Evolutionary conservation across 331 rosid species (phyloP).

Genomic region (Rhamnella rubrinervis): DNA sequence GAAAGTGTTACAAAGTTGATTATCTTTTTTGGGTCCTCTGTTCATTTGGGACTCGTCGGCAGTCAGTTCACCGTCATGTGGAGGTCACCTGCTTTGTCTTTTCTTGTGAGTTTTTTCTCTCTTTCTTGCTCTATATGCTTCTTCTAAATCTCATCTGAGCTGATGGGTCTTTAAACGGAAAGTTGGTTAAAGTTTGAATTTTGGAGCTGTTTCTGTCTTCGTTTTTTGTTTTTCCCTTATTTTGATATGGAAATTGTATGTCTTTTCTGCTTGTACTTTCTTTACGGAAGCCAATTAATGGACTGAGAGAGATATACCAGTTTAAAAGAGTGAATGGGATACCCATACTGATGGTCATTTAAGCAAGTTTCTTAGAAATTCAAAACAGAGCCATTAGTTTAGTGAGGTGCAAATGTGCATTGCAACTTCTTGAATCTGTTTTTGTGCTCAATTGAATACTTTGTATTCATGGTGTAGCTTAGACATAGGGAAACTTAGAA

Average conservation of each 20-base stretch:
- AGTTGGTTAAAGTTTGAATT: neutral
- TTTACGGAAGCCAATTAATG: neutral
- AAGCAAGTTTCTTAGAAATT: neutral
- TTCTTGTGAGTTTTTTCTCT: conserved; percentile 14
- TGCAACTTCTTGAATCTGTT: too few species aligned
- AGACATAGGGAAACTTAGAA: too few species aligned
- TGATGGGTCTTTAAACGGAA: neutral
- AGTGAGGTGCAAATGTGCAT: too few species aligned
- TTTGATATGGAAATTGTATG: neutral
- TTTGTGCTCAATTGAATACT: too few species aligned
- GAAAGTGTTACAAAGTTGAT: too few species aligned
- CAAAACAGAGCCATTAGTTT: too few species aligned
- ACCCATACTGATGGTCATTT: neutral
- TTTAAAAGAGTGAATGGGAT: neutral
- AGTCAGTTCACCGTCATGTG: conserved; percentile 20
- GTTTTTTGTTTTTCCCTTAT: neutral
- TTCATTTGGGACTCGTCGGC: neutral
- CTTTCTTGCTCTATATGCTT: neutral
- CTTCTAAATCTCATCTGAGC: neutral
- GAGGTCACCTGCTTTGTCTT: conserved; percentile 24
- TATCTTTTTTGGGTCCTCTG: too few species aligned
- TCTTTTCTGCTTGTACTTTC: neutral
- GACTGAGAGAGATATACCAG: neutral
- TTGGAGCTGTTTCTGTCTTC: neutral
- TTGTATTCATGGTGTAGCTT: too few species aligned